These are phyloP conservation scores for Elaeis oleifera DNA, from an alignment of 202 grass and related monocot species.

Conservation along the genomic window DNA sequence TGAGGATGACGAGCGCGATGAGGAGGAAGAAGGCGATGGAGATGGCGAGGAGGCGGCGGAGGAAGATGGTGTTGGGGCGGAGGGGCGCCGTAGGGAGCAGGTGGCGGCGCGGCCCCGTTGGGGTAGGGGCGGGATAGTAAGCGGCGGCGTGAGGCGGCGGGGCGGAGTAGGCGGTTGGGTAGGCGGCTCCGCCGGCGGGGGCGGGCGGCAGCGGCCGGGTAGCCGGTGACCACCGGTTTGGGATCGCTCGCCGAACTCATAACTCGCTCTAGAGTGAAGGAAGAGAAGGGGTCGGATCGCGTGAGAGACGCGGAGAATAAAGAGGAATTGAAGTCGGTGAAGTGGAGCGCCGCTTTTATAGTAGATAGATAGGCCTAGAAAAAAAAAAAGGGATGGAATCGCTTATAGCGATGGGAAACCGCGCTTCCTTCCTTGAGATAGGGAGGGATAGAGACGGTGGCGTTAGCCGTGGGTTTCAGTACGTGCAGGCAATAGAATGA, in stretches of 20 bases:
- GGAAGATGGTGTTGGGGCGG: constrained; percentile 31
- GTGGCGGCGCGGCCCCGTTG: background rate
- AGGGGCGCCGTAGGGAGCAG: constrained; percentile 9
- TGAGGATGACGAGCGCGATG: constrained; percentile 52
- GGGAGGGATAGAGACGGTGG: no score
- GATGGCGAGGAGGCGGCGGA: constrained; percentile 54
- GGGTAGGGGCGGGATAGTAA: constrained; percentile 19
- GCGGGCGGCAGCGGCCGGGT: constrained; percentile 11
- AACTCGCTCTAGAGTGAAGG: constrained; percentile 39
- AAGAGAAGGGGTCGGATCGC: constrained; percentile 18
- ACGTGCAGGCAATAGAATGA: no score
- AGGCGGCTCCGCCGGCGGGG: constrained; percentile 9
- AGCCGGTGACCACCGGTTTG: constrained; percentile 16
- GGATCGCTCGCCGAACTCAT: background rate
- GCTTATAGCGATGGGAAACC: no score
- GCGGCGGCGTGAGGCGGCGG: constrained; percentile 18
- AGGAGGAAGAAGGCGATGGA: constrained; percentile 45
- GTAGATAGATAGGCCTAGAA: no score
- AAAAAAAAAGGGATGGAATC: no score
- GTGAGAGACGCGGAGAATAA: constrained; percentile 1
- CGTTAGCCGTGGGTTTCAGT: no score
- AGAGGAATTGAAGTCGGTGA: background rate
- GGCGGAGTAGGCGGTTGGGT: constrained; percentile 29
- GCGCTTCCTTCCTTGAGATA: no score
- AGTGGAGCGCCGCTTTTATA: no score